Evolutionary conservation across 2,329 filamentous ascomycete species (phyloP).

Genomic region (Lasiodiplodia gonubiensis): DNA sequence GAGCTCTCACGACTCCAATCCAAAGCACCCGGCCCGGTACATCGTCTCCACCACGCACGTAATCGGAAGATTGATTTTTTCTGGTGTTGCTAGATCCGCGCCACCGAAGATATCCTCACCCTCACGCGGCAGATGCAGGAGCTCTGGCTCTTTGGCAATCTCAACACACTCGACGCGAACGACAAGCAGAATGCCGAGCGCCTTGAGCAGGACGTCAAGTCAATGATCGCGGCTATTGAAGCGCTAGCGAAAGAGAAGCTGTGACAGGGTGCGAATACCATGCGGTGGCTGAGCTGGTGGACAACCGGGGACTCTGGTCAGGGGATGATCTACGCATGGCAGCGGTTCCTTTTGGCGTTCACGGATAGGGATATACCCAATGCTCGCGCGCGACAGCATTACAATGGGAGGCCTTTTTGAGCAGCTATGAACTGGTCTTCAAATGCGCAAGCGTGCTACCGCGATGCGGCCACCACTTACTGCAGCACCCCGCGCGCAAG

Average conservation of each 20-base stretch:
- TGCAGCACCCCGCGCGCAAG: neutral
- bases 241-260: conserved; percentile 30
- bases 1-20: no score
- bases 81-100: conserved; percentile 54
- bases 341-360: conserved; percentile 4
- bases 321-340: neutral
- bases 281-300: neutral
- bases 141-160: conserved; percentile 69
- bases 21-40: no score
- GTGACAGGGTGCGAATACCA: neutral
- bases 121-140: conserved; percentile 69
- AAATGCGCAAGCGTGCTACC: neutral
- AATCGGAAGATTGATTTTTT: no score
- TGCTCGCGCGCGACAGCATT: neutral
- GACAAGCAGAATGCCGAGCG: conserved; percentile 34
- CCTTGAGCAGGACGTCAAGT: conserved; percentile 54
- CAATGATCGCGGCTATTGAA: conserved; percentile 54
- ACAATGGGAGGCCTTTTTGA: neutral
- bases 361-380: conserved; percentile 18
- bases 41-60: no score
- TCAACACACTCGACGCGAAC: conserved; percentile 57
- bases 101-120: conserved; percentile 66
- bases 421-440: neutral
- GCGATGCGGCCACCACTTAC: conserved; percentile 15
- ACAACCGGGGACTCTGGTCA: neutral